Evolutionary conservation across 2,329 filamentous ascomycete species (phyloP).

Genomic region (Apiospora sp.): DNA sequence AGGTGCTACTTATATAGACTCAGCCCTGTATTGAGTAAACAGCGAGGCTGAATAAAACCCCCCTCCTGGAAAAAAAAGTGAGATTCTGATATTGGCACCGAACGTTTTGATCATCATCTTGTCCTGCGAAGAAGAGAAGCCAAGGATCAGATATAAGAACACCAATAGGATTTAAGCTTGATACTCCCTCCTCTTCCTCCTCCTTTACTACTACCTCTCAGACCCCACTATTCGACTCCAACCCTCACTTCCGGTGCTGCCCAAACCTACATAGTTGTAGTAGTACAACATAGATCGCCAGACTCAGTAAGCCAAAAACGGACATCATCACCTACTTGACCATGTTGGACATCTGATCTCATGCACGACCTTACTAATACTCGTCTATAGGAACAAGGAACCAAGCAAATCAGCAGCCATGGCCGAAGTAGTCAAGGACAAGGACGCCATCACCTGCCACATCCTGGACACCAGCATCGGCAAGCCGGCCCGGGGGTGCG

Average conservation of each 20-base stretch:
- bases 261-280: background rate
- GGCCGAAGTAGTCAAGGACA: conserved; percentile 40
- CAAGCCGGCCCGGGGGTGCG: conserved; percentile 70
- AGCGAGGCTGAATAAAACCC: background rate
- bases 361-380: background rate
- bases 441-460: conserved; percentile 83
- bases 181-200: background rate
- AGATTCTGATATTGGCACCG: background rate
- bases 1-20: background rate
- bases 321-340: background rate
- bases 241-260: background rate
- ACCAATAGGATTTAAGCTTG: background rate
- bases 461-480: conserved; percentile 84
- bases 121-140: background rate
- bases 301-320: background rate
- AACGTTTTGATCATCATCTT: background rate
- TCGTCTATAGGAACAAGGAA: background rate
- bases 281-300: background rate
- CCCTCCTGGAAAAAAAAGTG: conserved; percentile 1
- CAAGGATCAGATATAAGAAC: background rate
- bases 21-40: conserved; percentile 12
- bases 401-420: conserved; percentile 30
- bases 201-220: background rate
- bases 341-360: background rate
- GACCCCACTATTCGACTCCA: background rate